phyloP scores from a whole-genome alignment of 495 filamentous ascomycete species.

The Aspergillus olivimuriae region DNA sequence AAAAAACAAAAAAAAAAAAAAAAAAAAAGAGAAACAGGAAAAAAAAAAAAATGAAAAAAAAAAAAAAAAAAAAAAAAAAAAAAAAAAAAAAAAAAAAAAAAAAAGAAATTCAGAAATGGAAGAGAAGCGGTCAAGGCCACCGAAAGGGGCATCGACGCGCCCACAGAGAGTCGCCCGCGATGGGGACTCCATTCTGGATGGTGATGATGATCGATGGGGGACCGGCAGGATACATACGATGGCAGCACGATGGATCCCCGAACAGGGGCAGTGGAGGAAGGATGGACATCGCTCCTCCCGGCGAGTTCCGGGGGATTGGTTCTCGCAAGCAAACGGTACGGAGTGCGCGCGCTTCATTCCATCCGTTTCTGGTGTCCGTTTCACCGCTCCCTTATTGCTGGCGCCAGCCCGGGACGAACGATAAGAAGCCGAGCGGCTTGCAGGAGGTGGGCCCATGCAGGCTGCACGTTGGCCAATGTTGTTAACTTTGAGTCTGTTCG shows the following conservation, averaged over 20 bases:
- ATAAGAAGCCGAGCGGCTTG: constrained; percentile 17
- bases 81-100: not conserved
- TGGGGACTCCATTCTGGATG: too few relatives aligned
- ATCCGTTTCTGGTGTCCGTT: constrained; percentile 14
- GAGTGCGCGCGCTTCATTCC: constrained; percentile 10
- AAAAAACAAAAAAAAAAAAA: constrained; percentile 2
- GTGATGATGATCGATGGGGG: not conserved
- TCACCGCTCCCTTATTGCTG: constrained; percentile 22
- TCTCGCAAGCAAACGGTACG: too few relatives aligned
- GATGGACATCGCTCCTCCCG: constrained; percentile 21
- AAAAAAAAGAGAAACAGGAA: not conserved
- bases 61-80: constrained; percentile 2
- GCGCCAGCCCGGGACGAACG: constrained; percentile 15
- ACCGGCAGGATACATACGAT: too few relatives aligned
- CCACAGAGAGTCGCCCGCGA: constrained; percentile 4
- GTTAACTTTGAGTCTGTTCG: constrained; percentile 15
- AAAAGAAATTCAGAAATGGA: not conserved
- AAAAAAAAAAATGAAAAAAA: not conserved
- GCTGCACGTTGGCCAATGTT: constrained; percentile 21
- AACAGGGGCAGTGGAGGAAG: too few relatives aligned
- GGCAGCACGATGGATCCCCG: too few relatives aligned
- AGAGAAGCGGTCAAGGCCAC: constrained; percentile 19
- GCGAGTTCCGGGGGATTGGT: constrained; percentile 22
- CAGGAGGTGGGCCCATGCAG: constrained; percentile 14
- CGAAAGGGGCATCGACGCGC: constrained; percentile 7